phyloP scores from a whole-genome alignment of 179 eudicot species.

The Amaranthus tricolor region DNA sequence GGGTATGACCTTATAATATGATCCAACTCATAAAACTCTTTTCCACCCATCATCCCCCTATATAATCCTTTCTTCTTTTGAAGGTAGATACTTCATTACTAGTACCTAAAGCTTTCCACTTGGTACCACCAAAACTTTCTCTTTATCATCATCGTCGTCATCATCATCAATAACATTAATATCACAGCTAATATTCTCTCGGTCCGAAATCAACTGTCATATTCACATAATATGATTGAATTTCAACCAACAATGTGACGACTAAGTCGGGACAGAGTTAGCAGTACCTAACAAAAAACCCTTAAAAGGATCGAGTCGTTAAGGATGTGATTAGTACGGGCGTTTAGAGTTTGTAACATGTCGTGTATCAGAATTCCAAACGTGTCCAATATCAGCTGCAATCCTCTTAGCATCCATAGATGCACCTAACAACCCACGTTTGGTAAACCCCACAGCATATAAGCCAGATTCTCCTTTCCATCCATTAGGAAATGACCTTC shows the following conservation, averaged over 20 bases:
- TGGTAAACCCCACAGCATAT: slow-evolving; percentile 60
- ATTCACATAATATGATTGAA: neutral
- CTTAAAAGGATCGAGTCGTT: neutral
- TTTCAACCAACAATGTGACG: neutral
- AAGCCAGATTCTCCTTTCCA: slow-evolving; percentile 60
- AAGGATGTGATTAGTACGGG: slow-evolving; percentile 5
- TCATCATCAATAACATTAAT: neutral
- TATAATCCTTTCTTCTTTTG: neutral
- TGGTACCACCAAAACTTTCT: slow-evolving; percentile 22
- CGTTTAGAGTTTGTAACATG: slow-evolving; percentile 26
- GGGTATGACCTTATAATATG: slow-evolving; percentile 4
- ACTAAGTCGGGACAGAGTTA: neutral
- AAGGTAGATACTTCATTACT: slow-evolving; percentile 12
- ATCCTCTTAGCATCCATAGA: slow-evolving; percentile 55
- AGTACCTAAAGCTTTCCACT: slow-evolving; percentile 17
- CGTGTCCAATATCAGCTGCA: slow-evolving; percentile 50
- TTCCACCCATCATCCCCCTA: slow-evolving; percentile 8
- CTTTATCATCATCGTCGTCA: slow-evolving; percentile 26
- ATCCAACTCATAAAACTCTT: slow-evolving; percentile 11
- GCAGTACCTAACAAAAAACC: neutral
- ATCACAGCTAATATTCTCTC: neutral
- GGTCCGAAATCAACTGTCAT: neutral
- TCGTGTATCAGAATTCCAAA: slow-evolving; percentile 43
- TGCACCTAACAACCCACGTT: slow-evolving; percentile 56
- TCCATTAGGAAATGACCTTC: slow-evolving; percentile 47